Conservation (phyloP, 2,329 filamentous ascomycete species). For the Achaetomium macrosporum region DNA sequence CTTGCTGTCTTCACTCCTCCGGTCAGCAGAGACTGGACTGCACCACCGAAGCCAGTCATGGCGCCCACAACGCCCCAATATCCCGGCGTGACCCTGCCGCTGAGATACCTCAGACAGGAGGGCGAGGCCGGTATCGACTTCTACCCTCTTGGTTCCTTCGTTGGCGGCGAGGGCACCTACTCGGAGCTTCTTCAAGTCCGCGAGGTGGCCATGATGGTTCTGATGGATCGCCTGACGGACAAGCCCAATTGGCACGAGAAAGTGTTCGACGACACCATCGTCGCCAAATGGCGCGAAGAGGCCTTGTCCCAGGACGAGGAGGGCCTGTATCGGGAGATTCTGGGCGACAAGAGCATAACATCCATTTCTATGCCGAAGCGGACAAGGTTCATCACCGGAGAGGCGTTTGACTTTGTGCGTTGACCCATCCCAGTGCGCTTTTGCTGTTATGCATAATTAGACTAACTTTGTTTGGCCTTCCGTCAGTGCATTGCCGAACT, state of each 20-base stretch:
- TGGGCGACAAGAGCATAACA: background rate
- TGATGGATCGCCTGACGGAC: constrained; percentile 34
- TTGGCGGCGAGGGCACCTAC: background rate
- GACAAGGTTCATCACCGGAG: constrained; percentile 17
- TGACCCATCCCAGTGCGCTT: background rate
- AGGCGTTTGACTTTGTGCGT: constrained; percentile 25
- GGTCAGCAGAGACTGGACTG: too few species aligned
- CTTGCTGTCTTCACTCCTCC: too few species aligned
- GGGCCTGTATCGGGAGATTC: constrained; percentile 7
- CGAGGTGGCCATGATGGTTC: constrained; percentile 32
- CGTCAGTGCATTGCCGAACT: constrained; percentile 40
- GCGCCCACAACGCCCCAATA: constrained; percentile 3
- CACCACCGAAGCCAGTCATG: background rate
- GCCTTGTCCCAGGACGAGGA: constrained; percentile 25
- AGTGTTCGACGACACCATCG: constrained; percentile 31
- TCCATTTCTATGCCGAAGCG: background rate
- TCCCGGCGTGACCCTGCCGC: constrained; percentile 16
- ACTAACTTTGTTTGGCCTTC: background rate
- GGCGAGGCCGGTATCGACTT: constrained; percentile 1
- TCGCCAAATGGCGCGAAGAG: constrained; percentile 31
- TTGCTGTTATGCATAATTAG: background rate
- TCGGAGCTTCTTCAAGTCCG: constrained; percentile 24
- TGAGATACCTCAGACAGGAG: background rate
- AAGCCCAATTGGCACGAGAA: constrained; percentile 34
- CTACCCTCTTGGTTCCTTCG: constrained; percentile 7